Base-by-base conservation (phyloP, 129 eudicot species). In the Escallonia rubra region DNA sequence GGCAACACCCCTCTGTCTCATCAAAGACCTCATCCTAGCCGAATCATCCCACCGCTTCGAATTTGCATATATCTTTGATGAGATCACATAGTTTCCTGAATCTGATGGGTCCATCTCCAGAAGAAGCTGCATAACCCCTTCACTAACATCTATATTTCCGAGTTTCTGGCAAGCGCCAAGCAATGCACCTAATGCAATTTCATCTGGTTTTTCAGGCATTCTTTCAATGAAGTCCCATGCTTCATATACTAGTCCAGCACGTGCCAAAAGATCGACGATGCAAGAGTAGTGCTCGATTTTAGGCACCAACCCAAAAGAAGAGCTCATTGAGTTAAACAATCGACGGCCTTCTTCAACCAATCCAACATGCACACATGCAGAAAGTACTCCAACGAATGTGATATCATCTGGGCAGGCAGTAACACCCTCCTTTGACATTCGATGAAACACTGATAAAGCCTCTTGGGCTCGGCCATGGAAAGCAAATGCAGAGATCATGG, bases 141-240 rank as follows among this genome's bases (percentile, higher is more conserved):
- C 95, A 68, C 90, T 77, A 69, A 90, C 76, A 70, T 90, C 90
- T 4, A 78, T 41, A 75, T 90, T 90, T 54, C 86, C 76, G 38
- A 81, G 81, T 74, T 86, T 86, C 38, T 83, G 90, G 69, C 96
- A 90, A 2, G 96, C 96, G 67, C 83, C 88, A 43, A 90, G 94
- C 73, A 90, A 77, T 47, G 96, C 82, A 34, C 96, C 96, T 65
- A 90, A 76, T 43, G 77, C 75, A 73, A 86, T 78, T 77, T 86
- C 95, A 61, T 86, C 96, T 6, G 96, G 94, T 61, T 90, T 83
- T 67, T 77, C 86, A 49, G 94, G 96, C 94, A 90, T 90, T 77
- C 74, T 77, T 57, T 83, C 79, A 47, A 86, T 79, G 51, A 90
- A 86, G 59, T 90, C 90, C 90, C 94, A 90, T 79, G 96, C 96